Conservation (phyloP, 164 flowering plant genomes). For the Warburgia ugandensis region DNA sequence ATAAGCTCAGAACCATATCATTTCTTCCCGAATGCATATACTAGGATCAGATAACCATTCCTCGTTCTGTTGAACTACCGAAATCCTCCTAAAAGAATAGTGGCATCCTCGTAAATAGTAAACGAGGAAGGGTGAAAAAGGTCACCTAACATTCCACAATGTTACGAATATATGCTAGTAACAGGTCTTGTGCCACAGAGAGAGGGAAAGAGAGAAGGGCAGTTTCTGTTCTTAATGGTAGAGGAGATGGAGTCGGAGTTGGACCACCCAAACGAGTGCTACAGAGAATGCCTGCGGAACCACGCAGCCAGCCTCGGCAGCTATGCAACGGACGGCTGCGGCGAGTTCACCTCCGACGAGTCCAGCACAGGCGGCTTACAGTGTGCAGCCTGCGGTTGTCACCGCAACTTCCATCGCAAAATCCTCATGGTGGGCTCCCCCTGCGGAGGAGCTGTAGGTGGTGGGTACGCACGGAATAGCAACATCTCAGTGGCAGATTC, state of each 20-base stretch:
- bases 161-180: background rate
- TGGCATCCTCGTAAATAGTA: background rate
- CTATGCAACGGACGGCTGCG: conserved; percentile 27
- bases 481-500: background rate
- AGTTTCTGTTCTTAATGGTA: background rate
- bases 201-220: background rate
- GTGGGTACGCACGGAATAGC: background rate
- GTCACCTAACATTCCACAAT: too few species aligned
- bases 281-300: conserved; percentile 21
- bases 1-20: too few species aligned
- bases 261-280: conserved; percentile 5
- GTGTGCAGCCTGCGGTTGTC: conserved; percentile 31
- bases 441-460: background rate
- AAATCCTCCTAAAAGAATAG: background rate
- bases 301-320: conserved; percentile 25
- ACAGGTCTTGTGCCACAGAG: background rate
- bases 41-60: too few species aligned
- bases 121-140: background rate
- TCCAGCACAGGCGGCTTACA: conserved; percentile 4
- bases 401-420: conserved; percentile 26
- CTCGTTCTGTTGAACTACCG: background rate
- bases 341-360: conserved; percentile 17
- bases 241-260: background rate
- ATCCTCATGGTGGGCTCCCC: background rate
- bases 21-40: too few species aligned